These are phyloP conservation scores for Meyerozyma elateridarum DNA, from an alignment of 1,139 yeast species.

Conservation along the genomic window DNA sequence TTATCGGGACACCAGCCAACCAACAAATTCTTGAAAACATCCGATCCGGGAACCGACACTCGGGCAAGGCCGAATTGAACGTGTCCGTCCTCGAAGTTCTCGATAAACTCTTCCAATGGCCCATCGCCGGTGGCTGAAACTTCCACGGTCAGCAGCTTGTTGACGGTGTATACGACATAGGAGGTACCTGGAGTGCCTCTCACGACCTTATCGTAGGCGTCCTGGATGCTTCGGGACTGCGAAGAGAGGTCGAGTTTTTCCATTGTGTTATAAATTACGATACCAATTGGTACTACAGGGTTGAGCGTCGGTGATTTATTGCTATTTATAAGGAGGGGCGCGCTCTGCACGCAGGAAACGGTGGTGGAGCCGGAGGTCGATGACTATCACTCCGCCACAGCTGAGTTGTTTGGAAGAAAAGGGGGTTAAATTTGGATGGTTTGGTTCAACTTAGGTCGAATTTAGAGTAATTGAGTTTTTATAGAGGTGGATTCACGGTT, in stretches of 20 bases:
- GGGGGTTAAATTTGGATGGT: too few species aligned
- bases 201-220: constrained; percentile 59
- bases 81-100: constrained; percentile 78
- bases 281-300: not conserved
- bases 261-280: constrained; percentile 24
- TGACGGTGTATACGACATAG: constrained; percentile 64
- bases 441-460: too few species aligned
- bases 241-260: constrained; percentile 55
- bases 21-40: constrained; percentile 75
- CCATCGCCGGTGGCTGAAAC: constrained; percentile 60
- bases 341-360: too few species aligned
- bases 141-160: constrained; percentile 49
- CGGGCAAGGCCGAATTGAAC: constrained; percentile 90
- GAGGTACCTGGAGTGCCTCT: constrained; percentile 52
- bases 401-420: too few species aligned
- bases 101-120: constrained; percentile 72
- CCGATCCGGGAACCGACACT: constrained; percentile 85
- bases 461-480: too few species aligned
- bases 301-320: not conserved
- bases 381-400: too few species aligned
- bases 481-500: too few species aligned
- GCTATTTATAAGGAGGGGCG: constrained; percentile 3
- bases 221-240: constrained; percentile 57
- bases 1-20: constrained; percentile 94
- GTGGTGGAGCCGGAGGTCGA: too few species aligned